Percentiles rank a stretch among this genome's conserved stretches.
These are phyloP conservation scores for Cudoniella acicularis DNA, from an alignment of 495 filamentous ascomycete genomes.

Conservation along the genomic window DNA sequence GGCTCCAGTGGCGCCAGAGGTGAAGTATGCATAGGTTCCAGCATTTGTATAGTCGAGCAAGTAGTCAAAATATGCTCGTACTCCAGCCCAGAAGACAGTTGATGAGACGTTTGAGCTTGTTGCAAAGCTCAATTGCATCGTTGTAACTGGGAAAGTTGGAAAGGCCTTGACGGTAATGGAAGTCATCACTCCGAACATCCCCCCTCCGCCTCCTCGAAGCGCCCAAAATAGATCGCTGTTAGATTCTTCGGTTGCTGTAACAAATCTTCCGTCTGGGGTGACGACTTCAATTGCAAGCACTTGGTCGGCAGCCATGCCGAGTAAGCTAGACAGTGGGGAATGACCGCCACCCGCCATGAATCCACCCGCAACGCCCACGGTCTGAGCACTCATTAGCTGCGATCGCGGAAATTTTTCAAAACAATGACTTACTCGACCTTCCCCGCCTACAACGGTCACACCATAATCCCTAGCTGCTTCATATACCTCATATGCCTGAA, in stretches of 20 bases:
- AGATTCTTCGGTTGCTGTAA: conserved; percentile 49
- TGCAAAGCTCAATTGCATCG: background rate
- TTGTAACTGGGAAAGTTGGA: background rate
- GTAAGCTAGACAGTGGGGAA: conserved; percentile 43
- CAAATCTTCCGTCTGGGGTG: conserved; percentile 44
- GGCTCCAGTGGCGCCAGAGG: background rate
- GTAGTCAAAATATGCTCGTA: background rate
- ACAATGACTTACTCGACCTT: too few relatives aligned
- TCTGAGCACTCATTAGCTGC: too few relatives aligned
- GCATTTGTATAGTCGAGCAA: background rate
- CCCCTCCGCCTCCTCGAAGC: conserved; percentile 45
- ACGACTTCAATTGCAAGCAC: conserved; percentile 58
- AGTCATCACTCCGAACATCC: conserved; percentile 1
- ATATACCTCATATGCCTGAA: conserved; percentile 52
- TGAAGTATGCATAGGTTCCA: background rate
- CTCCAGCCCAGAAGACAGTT: conserved; percentile 4
- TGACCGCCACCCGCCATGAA: conserved; percentile 60
- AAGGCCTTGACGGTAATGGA: background rate
- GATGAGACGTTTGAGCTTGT: conserved; percentile 25
- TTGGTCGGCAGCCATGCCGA: conserved; percentile 59
- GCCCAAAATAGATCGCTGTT: conserved; percentile 64
- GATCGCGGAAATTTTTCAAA: too few relatives aligned
- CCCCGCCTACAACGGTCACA: conserved; percentile 47
- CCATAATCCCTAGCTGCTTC: conserved; percentile 39
- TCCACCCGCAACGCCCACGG: conserved; percentile 36